Evolutionary conservation across 176 grass and related monocot species (phyloP).

Genomic region (Puya raimondii): DNA sequence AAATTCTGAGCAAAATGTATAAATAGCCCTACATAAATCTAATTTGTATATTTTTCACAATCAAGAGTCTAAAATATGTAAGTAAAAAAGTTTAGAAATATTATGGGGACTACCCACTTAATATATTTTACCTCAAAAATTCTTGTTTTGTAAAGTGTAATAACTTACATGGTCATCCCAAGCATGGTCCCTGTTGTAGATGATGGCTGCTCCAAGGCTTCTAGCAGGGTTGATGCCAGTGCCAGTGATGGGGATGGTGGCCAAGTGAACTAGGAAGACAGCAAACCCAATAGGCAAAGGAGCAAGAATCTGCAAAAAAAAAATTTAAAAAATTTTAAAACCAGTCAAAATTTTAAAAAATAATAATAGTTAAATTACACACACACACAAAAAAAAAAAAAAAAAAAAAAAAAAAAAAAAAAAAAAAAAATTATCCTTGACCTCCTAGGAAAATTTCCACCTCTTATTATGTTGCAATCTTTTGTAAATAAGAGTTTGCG

Average conservation of each 20-base stretch:
- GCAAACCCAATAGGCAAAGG: constrained; percentile 85
- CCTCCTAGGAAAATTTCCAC: background rate
- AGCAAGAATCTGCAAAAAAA: constrained; percentile 48
- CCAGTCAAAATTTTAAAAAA: background rate
- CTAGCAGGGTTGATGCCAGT: constrained; percentile 86
- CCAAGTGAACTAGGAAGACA: constrained; percentile 87
- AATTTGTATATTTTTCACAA: background rate
- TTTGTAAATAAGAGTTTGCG: no score
- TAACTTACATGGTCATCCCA: constrained; percentile 67
- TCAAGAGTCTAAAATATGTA: background rate
- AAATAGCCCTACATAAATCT: no score
- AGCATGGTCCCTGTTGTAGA: constrained; percentile 63
- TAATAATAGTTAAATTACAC: background rate
- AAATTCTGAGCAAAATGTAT: no score
- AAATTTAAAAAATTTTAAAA: background rate
- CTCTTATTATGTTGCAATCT: no score
- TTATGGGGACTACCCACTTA: background rate
- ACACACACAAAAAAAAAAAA: no score
- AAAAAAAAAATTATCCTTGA: no score
- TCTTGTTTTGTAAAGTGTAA: background rate
- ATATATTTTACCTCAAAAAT: background rate
- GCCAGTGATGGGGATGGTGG: constrained; percentile 88
- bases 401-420: no score
- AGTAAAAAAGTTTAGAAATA: background rate
- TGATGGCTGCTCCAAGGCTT: constrained; percentile 70